Percentiles rank a stretch among this genome's conserved stretches.
Conservation (phyloP, 228 moss, liverwort and hornwort genomes). For the Sphagnum fallax region DNA sequence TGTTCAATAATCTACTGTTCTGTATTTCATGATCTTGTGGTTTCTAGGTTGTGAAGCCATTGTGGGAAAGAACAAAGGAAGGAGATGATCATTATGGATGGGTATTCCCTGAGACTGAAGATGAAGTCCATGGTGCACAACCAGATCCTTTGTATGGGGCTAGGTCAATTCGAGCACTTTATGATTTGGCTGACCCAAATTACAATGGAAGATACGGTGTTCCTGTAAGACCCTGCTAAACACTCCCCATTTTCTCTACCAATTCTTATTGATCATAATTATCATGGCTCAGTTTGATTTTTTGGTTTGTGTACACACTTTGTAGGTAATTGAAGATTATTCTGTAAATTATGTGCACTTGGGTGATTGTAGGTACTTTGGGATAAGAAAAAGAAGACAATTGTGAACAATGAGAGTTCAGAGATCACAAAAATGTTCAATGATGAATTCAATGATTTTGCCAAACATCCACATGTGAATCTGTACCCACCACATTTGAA, state of each 20-base stretch:
- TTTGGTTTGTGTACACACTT: no score
- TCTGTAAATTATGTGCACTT: no score
- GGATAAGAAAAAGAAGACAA: constrained; percentile 80
- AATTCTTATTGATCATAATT: no score
- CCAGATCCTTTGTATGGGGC: constrained; percentile 52
- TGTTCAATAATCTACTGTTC: no score
- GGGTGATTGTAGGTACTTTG: constrained; percentile 42
- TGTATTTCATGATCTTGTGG: no score
- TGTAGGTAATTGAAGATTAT: no score
- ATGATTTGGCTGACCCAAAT: constrained; percentile 51
- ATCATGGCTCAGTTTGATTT: no score
- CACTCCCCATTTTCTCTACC: no score
- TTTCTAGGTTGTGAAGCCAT: constrained; percentile 49
- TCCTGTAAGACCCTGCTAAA: constrained; percentile 23
- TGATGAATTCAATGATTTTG: constrained; percentile 69
- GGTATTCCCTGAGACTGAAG: constrained; percentile 49
- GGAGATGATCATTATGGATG: constrained; percentile 85
- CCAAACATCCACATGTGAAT: constrained; percentile 62
- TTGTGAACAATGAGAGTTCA: constrained; percentile 96
- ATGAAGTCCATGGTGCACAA: constrained; percentile 53
- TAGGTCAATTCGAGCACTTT: constrained; percentile 65
- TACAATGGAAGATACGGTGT: constrained; percentile 75
- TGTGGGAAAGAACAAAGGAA: constrained; percentile 71
- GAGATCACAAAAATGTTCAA: constrained; percentile 91
- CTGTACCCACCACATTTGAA: constrained; percentile 51